phyloP scores from a whole-genome alignment of 352 stramenopile genomes.

The Phytopythium oedochilum region DNA sequence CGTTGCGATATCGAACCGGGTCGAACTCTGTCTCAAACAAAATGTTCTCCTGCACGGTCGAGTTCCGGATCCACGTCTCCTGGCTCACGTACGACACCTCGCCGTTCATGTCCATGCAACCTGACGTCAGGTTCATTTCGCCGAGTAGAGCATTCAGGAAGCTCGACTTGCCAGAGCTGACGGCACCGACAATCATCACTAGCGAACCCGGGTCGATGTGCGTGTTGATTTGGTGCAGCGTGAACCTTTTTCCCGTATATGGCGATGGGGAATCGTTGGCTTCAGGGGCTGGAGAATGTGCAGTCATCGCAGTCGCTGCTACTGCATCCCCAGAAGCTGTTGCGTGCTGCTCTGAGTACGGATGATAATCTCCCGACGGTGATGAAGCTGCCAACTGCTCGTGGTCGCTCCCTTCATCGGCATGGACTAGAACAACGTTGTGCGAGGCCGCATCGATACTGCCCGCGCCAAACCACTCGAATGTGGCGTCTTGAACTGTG shows the following conservation, averaged over 20 bases:
- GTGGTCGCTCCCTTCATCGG: not conserved
- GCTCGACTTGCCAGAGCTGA: constrained; percentile 53
- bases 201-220: constrained; percentile 29
- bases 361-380: not conserved
- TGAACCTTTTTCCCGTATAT: not conserved
- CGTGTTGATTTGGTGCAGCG: constrained; percentile 27
- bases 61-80: constrained; percentile 32
- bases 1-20: constrained; percentile 24
- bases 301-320: not conserved
- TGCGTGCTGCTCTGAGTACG: not conserved
- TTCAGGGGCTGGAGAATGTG: not conserved
- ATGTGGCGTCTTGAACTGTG: not conserved
- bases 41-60: constrained; percentile 30
- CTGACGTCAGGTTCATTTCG: not conserved
- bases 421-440: not conserved
- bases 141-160: constrained; percentile 27
- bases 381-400: not conserved
- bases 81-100: constrained; percentile 32
- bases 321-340: not conserved
- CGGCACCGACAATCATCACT: constrained; percentile 44
- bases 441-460: not conserved
- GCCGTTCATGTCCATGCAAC: not conserved
- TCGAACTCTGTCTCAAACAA: constrained; percentile 26
- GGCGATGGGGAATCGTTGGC: not conserved
- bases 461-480: not conserved